phyloP scores from a whole-genome alignment of 1,284 basidiomycete genomes.

The Ustilago nuda region DNA sequence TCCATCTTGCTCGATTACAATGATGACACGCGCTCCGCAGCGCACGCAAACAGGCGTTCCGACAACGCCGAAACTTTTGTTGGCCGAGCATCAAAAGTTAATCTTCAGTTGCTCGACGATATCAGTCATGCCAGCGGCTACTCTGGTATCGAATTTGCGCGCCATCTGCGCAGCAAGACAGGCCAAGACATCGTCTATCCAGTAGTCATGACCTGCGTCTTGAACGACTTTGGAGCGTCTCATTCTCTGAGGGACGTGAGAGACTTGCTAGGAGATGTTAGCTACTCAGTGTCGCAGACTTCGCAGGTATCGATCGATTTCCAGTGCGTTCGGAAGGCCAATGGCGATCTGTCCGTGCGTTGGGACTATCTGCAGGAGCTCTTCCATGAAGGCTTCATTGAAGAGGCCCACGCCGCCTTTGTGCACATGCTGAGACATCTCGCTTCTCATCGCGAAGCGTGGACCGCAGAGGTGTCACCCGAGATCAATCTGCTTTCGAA shows the following conservation, averaged over 20 bases:
- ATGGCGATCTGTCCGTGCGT: background rate
- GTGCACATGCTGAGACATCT: background rate
- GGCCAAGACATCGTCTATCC: background rate
- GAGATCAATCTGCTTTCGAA: background rate
- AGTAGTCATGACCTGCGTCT: background rate
- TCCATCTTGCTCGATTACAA: background rate
- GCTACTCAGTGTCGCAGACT: background rate
- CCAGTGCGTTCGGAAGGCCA: background rate
- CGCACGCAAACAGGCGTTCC: background rate
- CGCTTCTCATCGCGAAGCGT: background rate
- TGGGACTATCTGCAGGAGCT: background rate
- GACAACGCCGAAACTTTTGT: background rate
- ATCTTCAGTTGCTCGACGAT: background rate
- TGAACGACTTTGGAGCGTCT: background rate
- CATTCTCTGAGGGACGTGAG: background rate
- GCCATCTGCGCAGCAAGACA: background rate
- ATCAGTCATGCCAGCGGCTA: background rate
- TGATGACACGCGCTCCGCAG: background rate
- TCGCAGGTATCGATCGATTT: slow-evolving; percentile 1
- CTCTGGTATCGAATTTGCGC: background rate
- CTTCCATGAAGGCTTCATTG: background rate
- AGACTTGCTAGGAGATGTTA: background rate
- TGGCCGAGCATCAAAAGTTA: background rate
- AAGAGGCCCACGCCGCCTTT: background rate
- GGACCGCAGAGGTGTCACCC: background rate